Base-by-base conservation (phyloP, 1,284 basidiomycete genomes). In the Sporisorium graminicola region DNA sequence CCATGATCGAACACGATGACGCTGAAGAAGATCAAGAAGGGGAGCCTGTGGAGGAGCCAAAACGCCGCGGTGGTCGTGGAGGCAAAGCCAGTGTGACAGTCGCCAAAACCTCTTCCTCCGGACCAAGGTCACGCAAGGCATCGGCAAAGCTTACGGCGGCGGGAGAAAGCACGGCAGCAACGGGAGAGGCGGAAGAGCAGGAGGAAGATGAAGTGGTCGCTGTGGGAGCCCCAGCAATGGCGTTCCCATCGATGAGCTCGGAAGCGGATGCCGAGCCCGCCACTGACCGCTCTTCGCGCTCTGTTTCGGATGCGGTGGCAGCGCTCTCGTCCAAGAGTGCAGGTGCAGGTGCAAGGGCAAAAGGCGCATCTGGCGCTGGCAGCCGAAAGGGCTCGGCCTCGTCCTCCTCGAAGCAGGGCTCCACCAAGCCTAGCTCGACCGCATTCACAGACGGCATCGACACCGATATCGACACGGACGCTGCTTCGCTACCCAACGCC, bases 201-300 rank as follows among this genome's bases (percentile, higher is more conserved):
- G 10, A 53, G 13, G 47, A 49, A 37, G 37, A 51, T n/a, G 53
- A 26, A n/a, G 29, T 12, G 14, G 56, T 20, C 8, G 37, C 42
- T 5, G 20, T 20, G 6, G 20, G 35, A 12, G 51, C 37, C 8
- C 18, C 46, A 6, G 24, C 63, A 1, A 57, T 31, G 29, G 29
- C 47, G 18, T 68, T 68, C 59, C 65, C 65, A 33, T 68, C 65
- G 16, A 56, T 56, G 52, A 63, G 58, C 42, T 64, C 60, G 9
- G 71, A 68, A 64, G 51, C 62, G 54, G 65, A 68, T 29, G 27
- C 5, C 7, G 59, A 42, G 37, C 40, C 50, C 22, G 31, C 29
- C 13, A 35, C 18, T 2, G 40, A 58, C n/a, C 58, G 67, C 10
- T 70, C 67, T 43, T 56, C 40, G 26, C 42, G 62, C 1, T 57